Percentiles rank a stretch among this genome's conserved stretches.
These are phyloP conservation scores for Saccharomycopsis sp. DNA, from an alignment of 805 yeast genomes.

Conservation along the genomic window DNA sequence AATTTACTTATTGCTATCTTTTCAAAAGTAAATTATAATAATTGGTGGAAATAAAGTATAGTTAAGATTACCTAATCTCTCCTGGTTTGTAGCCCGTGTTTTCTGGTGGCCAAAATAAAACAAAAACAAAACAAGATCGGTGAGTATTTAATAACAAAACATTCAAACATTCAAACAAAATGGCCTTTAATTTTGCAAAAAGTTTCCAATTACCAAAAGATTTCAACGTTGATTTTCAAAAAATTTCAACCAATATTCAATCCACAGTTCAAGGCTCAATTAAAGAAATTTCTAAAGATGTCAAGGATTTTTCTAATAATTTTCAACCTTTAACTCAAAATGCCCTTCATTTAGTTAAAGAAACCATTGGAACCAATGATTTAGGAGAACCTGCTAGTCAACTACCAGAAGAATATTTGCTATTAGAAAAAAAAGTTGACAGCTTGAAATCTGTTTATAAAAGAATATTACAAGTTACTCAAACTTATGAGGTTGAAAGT, in stretches of 20 bases:
- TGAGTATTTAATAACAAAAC: no score
- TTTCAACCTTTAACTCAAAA: conserved; percentile 22
- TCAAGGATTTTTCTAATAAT: conserved; percentile 11
- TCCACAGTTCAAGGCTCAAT: conserved; percentile 14
- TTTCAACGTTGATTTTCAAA: conserved; percentile 15
- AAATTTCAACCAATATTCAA: conserved; percentile 12
- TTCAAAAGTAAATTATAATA: no score
- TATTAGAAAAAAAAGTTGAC: conserved; percentile 59
- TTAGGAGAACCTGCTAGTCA: conserved; percentile 59
- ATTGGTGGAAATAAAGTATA: no score
- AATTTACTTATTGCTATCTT: no score
- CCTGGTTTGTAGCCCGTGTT: no score
- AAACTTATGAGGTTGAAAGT: conserved; percentile 61
- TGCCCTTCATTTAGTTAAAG: conserved; percentile 48
- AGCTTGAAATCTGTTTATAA: conserved; percentile 50
- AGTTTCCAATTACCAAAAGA: conserved; percentile 13
- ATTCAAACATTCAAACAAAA: no score
- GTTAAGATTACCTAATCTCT: no score
- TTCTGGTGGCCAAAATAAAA: no score
- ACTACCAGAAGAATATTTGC: conserved; percentile 62
- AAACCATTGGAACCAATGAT: conserved; percentile 36
- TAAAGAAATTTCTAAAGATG: conserved; percentile 15
- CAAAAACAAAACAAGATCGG: no score
- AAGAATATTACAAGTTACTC: conserved; percentile 38
- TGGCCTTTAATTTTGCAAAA: conserved; percentile 18